Base-by-base conservation (phyloP, 805 yeast genomes). In the Spathaspora girioi region DNA sequence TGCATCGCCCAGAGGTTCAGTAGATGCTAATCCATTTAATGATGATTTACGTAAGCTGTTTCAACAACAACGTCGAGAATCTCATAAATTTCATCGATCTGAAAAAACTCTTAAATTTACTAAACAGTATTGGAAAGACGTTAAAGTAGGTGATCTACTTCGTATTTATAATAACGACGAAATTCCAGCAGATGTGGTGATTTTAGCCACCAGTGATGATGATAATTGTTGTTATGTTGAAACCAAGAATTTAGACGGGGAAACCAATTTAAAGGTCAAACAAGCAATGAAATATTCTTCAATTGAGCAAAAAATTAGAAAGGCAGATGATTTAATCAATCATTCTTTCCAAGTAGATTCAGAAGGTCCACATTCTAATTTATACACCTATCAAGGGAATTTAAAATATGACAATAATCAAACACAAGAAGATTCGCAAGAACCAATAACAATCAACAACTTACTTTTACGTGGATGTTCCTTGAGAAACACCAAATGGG, bases 401-500 rank as follows among this genome's bases (percentile, higher is more conserved):
- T 60, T 86, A 27, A 55, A 50, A 17, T 71, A 70, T 52, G 54
- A 50, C 5, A 31, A 38, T 26, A 47, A 45, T 27, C 47, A 48
- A 9, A 50, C 49, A n/a, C n/a, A n/a, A 14, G 56, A 50, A 23
- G 58, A 52, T n/a, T 49, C 50, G 38, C 78, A 82, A 65, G 94
- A 87, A 65, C 79, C 92, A 5, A 78, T 85, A 14, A 83, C 83
- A 2, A 82, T 85, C 59, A 84, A 86, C 63, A 87, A 87, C 62
- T 60, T 87, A 64, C 67, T 88, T 42, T 67, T 88, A 41, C 80
- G 96, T 70, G 96, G 96, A 23, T 86, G 89, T 60, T 75, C 81
- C n/a, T 70, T 88, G 50, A 78, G 94, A 69, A 88, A 88, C 62
- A 87, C 94, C 1, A 86, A 84, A 66, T 88, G 94, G 94, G 90